phyloP scores from a whole-genome alignment of 1,284 basidiomycete species.

The Boletus sp. region DNA sequence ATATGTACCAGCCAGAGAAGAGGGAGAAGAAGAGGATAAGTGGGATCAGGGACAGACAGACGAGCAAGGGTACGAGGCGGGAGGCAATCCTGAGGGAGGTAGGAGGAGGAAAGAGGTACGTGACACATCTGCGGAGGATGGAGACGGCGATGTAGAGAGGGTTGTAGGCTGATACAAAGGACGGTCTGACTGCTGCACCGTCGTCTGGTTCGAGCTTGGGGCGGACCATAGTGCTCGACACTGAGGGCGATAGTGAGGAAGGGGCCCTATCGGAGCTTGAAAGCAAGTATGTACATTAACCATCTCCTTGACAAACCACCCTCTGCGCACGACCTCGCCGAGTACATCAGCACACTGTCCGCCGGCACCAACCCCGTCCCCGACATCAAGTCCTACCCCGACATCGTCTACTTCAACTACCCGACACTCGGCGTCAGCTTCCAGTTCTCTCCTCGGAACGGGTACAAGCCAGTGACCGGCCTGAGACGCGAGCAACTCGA shows the following conservation, averaged over 20 bases:
- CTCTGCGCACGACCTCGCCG: slow-evolving; percentile 41
- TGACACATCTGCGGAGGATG: slow-evolving; percentile 3
- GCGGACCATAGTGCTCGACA: slow-evolving; percentile 26
- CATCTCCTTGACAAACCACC: slow-evolving; percentile 44
- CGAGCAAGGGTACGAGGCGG: slow-evolving; percentile 55
- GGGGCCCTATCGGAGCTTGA: slow-evolving; percentile 24
- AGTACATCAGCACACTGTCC: slow-evolving; percentile 43
- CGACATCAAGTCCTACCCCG: slow-evolving; percentile 73
- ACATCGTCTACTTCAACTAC: slow-evolving; percentile 85
- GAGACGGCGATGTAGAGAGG: slow-evolving; percentile 4
- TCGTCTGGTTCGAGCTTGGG: slow-evolving; percentile 25
- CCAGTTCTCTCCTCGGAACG: slow-evolving; percentile 57
- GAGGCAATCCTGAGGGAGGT: slow-evolving; percentile 45
- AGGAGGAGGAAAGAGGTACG: slow-evolving; percentile 42
- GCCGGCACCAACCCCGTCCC: slow-evolving; percentile 35
- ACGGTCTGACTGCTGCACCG: background rate
- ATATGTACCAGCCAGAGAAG: slow-evolving; percentile 65
- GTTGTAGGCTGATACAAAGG: background rate
- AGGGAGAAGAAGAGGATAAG: slow-evolving; percentile 55
- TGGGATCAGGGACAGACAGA: slow-evolving; percentile 60
- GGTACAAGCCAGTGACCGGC: slow-evolving; percentile 55
- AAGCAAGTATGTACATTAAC: slow-evolving; percentile 27
- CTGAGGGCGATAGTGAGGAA: slow-evolving; percentile 1
- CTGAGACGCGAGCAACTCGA: slow-evolving; percentile 46
- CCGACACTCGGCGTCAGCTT: slow-evolving; percentile 73